Conservation (phyloP, 108 stramenopile genomes). For the Cyclotella sp. region DNA sequence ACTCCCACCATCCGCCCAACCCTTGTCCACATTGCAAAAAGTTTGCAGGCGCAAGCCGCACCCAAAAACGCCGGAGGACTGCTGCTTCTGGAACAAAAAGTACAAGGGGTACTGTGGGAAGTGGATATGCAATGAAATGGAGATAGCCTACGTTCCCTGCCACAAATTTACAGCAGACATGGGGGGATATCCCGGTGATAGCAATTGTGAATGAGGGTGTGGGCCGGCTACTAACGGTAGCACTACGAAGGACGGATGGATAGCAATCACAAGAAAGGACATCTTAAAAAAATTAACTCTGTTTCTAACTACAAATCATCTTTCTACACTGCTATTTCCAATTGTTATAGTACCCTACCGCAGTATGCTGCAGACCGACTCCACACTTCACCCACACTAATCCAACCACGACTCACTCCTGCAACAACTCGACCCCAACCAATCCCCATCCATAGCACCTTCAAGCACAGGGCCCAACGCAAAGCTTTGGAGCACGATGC, state of each 20-base stretch:
- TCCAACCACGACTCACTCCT: neutral
- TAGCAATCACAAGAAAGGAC: neutral
- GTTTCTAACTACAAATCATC: neutral
- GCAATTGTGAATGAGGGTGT: neutral
- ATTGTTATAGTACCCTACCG: neutral
- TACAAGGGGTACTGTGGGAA: too few species aligned
- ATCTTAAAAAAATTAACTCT: neutral
- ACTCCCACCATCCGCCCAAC: too few species aligned
- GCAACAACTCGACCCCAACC: neutral
- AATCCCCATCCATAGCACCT: neutral
- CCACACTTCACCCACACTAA: neutral
- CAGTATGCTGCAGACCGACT: constrained; percentile 5
- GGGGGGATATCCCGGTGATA: neutral
- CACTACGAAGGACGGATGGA: neutral
- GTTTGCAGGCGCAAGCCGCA: too few species aligned
- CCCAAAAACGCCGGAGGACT: too few species aligned
- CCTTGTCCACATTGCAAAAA: too few species aligned
- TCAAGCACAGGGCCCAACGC: neutral
- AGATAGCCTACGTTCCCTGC: too few species aligned
- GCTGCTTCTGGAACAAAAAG: too few species aligned
- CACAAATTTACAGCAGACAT: neutral
- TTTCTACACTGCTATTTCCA: neutral
- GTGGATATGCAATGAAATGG: too few species aligned
- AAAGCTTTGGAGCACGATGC: neutral
- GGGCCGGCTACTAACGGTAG: neutral